These are phyloP conservation scores for Penicillium argentinense DNA, from an alignment of 495 filamentous ascomycete genomes.

Conservation along the genomic window DNA sequence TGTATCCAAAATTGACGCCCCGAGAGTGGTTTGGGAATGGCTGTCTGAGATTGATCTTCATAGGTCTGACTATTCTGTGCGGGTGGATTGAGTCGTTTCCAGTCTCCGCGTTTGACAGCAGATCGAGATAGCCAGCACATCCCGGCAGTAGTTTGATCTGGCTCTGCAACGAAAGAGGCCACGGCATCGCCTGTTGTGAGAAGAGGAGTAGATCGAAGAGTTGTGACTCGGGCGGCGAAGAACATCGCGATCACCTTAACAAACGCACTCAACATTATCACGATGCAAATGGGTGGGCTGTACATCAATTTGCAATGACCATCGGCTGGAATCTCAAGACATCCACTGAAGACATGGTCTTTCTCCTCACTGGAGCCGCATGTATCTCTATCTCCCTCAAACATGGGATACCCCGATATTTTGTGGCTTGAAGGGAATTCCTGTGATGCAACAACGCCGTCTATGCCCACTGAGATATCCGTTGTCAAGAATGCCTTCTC, in stretches of 20 bases:
- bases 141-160: constrained; percentile 21
- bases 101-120: background rate
- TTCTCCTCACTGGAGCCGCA: too few species aligned
- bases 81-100: background rate
- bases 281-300: constrained; percentile 36
- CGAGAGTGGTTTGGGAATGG: too few species aligned
- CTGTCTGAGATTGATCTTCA: too few species aligned
- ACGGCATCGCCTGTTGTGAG: constrained; percentile 27
- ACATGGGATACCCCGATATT: too few species aligned
- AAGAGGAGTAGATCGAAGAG: constrained; percentile 2
- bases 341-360: too few species aligned
- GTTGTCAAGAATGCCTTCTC: too few species aligned
- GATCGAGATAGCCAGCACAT: constrained; percentile 16
- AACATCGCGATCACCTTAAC: constrained; percentile 40
- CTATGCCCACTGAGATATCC: too few species aligned
- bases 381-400: background rate
- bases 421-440: too few species aligned
- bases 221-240: constrained; percentile 6
- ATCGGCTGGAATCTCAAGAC: constrained; percentile 4
- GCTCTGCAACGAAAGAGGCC: constrained; percentile 21
- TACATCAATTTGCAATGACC: constrained; percentile 48
- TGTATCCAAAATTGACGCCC: too few species aligned
- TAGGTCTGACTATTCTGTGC: too few species aligned
- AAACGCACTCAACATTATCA: constrained; percentile 37
- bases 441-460: too few species aligned